Percentiles rank a stretch among this genome's conserved stretches.
phyloP scores from a whole-genome alignment of 2,329 filamentous ascomycete species.

The Didymella segeticola region DNA sequence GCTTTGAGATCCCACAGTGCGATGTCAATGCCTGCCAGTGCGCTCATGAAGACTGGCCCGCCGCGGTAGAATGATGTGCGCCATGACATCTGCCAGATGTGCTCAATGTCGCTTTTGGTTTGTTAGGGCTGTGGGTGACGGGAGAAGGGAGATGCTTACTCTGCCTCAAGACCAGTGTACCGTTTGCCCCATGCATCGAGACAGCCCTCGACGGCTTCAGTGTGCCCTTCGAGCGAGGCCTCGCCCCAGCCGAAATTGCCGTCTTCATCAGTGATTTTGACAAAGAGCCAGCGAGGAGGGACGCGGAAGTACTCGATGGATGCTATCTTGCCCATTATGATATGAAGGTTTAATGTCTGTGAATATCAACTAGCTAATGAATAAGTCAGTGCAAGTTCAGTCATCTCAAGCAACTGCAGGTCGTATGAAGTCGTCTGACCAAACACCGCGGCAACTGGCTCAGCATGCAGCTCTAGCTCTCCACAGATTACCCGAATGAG shows the following conservation, averaged over 20 bases:
- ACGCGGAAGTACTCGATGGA: conserved; percentile 77
- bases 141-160: conserved; percentile 55
- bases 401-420: neutral
- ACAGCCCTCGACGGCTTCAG: conserved; percentile 75
- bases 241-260: conserved; percentile 76
- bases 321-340: conserved; percentile 67
- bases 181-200: conserved; percentile 70
- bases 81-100: conserved; percentile 79
- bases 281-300: conserved; percentile 77
- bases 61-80: conserved; percentile 76
- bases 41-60: conserved; percentile 81
- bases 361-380: neutral
- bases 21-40: conserved; percentile 78
- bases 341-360: neutral
- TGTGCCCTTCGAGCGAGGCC: conserved; percentile 75
- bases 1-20: conserved; percentile 81
- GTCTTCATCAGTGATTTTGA: conserved; percentile 74
- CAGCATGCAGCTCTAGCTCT: neutral
- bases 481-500: conserved; percentile 1
- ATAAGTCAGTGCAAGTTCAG: neutral
- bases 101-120: conserved; percentile 71
- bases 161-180: conserved; percentile 71
- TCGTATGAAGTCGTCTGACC: neutral
- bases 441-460: conserved; percentile 1
- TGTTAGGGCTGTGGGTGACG: neutral